Conservation (phyloP, 495 filamentous ascomycete genomes). For the Aspergillus sclerotiicarbonarius region DNA sequence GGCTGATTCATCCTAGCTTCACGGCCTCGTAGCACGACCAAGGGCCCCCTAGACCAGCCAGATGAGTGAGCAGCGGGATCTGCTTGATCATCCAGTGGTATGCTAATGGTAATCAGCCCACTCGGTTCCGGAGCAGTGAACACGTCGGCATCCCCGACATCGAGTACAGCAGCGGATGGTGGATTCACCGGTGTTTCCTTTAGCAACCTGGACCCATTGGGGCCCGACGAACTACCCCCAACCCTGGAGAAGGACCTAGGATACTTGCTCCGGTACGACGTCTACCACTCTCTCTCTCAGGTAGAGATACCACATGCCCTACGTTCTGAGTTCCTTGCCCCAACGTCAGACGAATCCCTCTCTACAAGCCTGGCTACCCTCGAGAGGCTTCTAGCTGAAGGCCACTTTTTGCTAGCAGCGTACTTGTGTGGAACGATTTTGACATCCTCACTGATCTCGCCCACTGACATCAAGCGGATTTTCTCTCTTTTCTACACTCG, state of each 20-base stretch:
- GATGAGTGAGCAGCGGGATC: conserved; percentile 42
- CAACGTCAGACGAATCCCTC: conserved; percentile 37
- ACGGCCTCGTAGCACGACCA: conserved; percentile 51
- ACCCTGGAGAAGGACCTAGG: conserved; percentile 66
- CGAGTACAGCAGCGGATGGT: conserved; percentile 12
- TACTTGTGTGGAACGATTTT: conserved; percentile 41
- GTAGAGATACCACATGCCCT: conserved; percentile 65
- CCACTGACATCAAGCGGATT: conserved; percentile 59
- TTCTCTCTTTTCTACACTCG: conserved; percentile 80
- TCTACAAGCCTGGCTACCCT: conserved; percentile 42
- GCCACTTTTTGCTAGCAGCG: conserved; percentile 61
- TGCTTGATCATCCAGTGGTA: not conserved
- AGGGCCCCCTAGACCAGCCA: conserved; percentile 48
- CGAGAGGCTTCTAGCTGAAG: conserved; percentile 69
- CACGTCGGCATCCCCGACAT: conserved; percentile 15
- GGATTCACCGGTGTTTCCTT: conserved; percentile 29
- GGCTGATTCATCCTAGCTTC: conserved; percentile 33
- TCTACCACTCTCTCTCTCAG: conserved; percentile 75
- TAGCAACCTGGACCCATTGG: conserved; percentile 32
- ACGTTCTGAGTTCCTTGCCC: conserved; percentile 42
- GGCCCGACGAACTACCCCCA: conserved; percentile 35
- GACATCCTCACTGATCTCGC: conserved; percentile 45
- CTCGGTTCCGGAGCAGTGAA: conserved; percentile 17
- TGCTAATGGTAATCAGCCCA: conserved; percentile 28
- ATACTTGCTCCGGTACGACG: conserved; percentile 72